Percentiles rank a stretch among this genome's conserved stretches.
Evolutionary conservation across 176 grass and related monocot species (phyloP).

Genomic region (Juncus inflexus): DNA sequence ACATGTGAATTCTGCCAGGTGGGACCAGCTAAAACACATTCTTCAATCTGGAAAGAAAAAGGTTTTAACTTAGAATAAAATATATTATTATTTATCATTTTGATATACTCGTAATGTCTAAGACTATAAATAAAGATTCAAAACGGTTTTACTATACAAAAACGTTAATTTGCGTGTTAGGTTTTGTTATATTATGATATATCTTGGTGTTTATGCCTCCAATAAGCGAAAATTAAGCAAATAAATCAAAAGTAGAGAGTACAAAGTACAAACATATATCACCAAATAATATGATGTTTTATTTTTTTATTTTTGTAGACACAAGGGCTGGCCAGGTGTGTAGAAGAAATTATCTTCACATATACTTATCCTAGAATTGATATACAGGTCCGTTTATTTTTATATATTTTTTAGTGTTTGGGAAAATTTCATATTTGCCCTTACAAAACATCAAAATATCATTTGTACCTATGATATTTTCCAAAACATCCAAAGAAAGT

Average conservation of each 20-base stretch:
- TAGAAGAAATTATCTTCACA: constrained; percentile 93
- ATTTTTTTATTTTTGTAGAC: constrained; percentile 36
- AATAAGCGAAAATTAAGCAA: too few species aligned
- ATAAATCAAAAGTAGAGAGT: too few species aligned
- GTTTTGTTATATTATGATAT: too few species aligned
- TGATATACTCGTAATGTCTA: too few species aligned
- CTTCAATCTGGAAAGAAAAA: constrained; percentile 87
- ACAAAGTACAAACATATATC: too few species aligned
- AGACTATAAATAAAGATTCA: too few species aligned
- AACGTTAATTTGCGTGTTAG: too few species aligned
- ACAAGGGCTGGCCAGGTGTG: constrained; percentile 62
- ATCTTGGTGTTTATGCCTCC: too few species aligned
- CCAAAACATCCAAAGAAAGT: not conserved
- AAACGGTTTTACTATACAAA: too few species aligned
- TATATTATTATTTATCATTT: not conserved
- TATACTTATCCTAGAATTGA: constrained; percentile 96
- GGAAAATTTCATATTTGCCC: not conserved
- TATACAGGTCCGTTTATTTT: constrained; percentile 67
- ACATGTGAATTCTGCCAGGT: constrained; percentile 59
- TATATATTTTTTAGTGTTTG: constrained; percentile 8
- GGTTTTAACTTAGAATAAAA: constrained; percentile 36
- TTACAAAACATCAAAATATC: not conserved
- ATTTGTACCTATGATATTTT: not conserved
- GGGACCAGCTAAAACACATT: constrained; percentile 74
- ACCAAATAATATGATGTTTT: not conserved